Evolutionary conservation across 345 rosid species (phyloP).

Genomic region (Litchi chinensis): DNA sequence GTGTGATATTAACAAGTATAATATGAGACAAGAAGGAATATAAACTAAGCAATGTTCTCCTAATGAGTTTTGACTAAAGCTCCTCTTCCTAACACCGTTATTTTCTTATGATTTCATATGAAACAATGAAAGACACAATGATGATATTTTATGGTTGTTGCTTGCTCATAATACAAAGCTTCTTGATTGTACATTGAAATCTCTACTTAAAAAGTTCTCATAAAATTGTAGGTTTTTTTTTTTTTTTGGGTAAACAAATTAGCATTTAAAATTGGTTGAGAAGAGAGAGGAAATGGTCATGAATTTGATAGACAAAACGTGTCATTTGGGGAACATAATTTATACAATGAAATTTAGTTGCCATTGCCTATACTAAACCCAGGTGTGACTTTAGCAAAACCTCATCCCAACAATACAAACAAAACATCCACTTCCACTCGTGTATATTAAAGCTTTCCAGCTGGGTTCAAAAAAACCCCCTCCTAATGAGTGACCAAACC

Average conservation of each 20-base stretch:
- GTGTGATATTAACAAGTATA: too few species aligned
- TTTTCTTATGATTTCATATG: background rate
- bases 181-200: too few species aligned
- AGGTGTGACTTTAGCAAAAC: background rate
- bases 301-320: background rate
- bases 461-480: slow-evolving; percentile 17
- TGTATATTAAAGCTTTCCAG: slow-evolving; percentile 19
- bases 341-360: background rate
- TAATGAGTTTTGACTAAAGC: too few species aligned
- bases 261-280: too few species aligned
- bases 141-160: background rate
- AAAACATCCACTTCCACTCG: slow-evolving; percentile 19
- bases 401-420: background rate
- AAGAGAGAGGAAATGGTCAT: too few species aligned
- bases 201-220: too few species aligned
- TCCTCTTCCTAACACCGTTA: too few species aligned
- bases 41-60: too few species aligned
- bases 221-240: too few species aligned
- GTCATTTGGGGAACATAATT: background rate
- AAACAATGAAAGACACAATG: background rate
- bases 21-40: too few species aligned
- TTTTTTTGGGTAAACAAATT: too few species aligned
- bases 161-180: background rate
- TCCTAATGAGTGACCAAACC: slow-evolving; percentile 13
- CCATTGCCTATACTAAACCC: background rate